A percentile compares a stretch with the other conserved stretches of the same genome.
phyloP scores from a whole-genome alignment of 495 filamentous ascomycete species.

The Podospora pseudopauciseta region DNA sequence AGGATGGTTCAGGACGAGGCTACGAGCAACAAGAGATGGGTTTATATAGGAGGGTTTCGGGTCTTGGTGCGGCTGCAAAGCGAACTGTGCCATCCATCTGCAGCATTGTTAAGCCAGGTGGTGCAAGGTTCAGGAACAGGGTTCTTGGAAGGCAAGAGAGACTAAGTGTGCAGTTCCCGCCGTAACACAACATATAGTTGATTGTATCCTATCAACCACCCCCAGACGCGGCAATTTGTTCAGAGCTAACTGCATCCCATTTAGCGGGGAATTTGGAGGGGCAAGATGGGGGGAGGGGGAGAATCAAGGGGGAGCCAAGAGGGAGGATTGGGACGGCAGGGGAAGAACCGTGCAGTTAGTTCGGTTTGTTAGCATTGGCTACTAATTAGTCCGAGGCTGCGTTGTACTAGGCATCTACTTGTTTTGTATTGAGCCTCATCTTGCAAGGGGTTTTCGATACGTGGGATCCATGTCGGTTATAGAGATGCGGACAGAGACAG shows the following conservation, averaged over 20 bases:
- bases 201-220: neutral
- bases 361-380: neutral
- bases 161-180: neutral
- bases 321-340: neutral
- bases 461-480: no score
- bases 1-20: neutral
- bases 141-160: neutral
- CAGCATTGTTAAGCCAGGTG: neutral
- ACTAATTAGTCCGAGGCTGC: neutral
- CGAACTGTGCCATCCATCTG: neutral
- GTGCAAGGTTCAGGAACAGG: neutral
- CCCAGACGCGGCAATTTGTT: neutral
- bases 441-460: no score
- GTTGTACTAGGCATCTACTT: neutral
- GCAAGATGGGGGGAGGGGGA: no score
- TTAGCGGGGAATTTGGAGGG: neutral
- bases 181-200: neutral
- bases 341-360: neutral
- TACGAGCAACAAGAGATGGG: neutral
- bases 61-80: neutral
- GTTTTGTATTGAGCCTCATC: no score
- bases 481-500: no score
- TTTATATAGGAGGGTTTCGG: neutral
- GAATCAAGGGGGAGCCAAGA: neutral
- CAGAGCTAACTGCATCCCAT: neutral